Conservation (phyloP, 495 filamentous ascomycete genomes). For the Usnea hakonensis region DNA sequence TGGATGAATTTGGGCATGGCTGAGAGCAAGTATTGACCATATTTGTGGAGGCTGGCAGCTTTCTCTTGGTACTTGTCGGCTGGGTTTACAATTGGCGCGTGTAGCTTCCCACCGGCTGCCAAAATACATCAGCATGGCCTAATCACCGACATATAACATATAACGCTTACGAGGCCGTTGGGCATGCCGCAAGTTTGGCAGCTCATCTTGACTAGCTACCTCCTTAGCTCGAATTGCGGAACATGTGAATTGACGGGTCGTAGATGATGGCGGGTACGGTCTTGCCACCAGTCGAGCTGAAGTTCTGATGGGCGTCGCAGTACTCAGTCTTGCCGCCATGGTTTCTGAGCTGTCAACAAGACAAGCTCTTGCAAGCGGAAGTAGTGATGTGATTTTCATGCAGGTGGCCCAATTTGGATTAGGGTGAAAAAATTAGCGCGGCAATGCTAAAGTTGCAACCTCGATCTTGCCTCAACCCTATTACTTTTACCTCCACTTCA, state of each 20-base stretch:
- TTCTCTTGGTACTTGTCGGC: conserved; percentile 84
- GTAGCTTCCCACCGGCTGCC: conserved; percentile 53
- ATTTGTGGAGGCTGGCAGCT: conserved; percentile 76
- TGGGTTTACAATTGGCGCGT: conserved; percentile 80
- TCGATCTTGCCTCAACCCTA: background rate
- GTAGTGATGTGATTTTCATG: conserved; percentile 6
- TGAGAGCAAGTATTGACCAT: conserved; percentile 93
- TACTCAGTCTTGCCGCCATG: conserved; percentile 6
- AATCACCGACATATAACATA: background rate
- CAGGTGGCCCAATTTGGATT: background rate
- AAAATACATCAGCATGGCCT: conserved; percentile 20
- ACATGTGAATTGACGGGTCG: conserved; percentile 22
- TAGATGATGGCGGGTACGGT: background rate
- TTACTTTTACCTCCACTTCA: background rate
- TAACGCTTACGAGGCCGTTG: conserved; percentile 51
- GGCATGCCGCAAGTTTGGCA: conserved; percentile 62
- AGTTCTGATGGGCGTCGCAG: conserved; percentile 1
- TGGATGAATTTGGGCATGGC: conserved; percentile 96
- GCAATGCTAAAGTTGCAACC: conserved; percentile 7
- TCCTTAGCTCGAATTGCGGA: conserved; percentile 26
- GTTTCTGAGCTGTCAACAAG: background rate
- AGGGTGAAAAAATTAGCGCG: conserved; percentile 1
- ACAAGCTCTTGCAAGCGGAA: conserved; percentile 1
- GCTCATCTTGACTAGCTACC: conserved; percentile 28
- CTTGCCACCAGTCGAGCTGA: background rate